Conservation (phyloP, 2,329 filamentous ascomycete species). For the Aspergillus phoenicis region DNA sequence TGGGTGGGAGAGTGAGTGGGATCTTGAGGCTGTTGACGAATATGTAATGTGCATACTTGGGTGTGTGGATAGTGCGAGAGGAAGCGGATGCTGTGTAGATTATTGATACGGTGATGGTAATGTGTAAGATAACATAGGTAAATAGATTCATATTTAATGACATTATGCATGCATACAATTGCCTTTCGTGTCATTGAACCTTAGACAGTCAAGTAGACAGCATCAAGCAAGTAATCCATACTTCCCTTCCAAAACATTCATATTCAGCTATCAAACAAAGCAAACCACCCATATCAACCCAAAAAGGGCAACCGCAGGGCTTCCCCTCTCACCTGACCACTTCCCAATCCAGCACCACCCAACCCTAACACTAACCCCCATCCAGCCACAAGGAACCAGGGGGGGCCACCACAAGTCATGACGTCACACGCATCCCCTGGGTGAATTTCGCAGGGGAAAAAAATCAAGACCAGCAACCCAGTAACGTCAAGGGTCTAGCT, state of each 20-base stretch:
- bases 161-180: neutral
- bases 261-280: neutral
- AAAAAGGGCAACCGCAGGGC: neutral
- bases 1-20: slow-evolving; percentile 44
- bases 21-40: slow-evolving; percentile 42
- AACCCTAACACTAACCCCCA: neutral
- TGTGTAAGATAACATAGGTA: neutral
- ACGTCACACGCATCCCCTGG: neutral
- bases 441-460: too few species aligned
- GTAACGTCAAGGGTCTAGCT: too few species aligned
- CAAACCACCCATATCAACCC: neutral
- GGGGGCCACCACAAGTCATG: neutral
- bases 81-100: neutral
- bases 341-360: too few species aligned
- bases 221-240: neutral
- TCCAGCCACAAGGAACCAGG: neutral
- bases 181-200: neutral
- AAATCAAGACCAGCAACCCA: neutral
- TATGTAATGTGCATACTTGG: slow-evolving; percentile 28
- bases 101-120: neutral
- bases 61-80: neutral
- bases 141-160: neutral
- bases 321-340: too few species aligned
- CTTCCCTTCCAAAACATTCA: neutral
- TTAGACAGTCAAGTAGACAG: neutral